Base-by-base conservation (phyloP, 192 early-diverging fungal species). In the Backusella luteola region DNA sequence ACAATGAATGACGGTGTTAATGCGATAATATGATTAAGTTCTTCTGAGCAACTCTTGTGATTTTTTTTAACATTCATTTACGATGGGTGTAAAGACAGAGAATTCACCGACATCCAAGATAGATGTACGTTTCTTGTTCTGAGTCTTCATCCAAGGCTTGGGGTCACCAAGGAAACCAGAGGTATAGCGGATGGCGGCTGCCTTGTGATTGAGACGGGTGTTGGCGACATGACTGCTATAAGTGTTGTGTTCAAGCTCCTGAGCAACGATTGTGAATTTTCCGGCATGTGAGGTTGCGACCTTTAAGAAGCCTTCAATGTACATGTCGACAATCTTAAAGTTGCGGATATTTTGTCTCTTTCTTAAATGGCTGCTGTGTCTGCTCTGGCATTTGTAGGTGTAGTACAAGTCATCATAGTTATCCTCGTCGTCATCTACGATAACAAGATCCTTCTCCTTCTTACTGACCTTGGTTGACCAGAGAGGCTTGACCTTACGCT, bases 401-500 rank as follows among this genome's bases (percentile, higher is more conserved):
- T 8, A 41, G 8, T 39, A 39, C 38, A 69, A 69, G 11, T 69
- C 68, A 21, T 21, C 15, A 38, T 38, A 35, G 4, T 23, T 7
- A 21, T 39, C 67, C 14, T 35, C 67, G 7, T 21, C 66, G n/a
- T 67, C 34, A 7, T 15, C 21, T 38, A 23, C 35, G 23, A 26
- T 63, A 63, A 26, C 56, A 29, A 26, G 26, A 29, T 63, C 3
- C 3, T 29, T 29, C 7, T 39, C 35, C 21, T 69, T 21, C 36
- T 69, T 68, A 7, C 6, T 39, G 6, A 23, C 21, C 35, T 38
- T 69, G n/a, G 39, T 21, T 39, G 68, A 38, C 68, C 68, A 69
- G 38, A 69, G 68, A 39, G 68, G 68, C 38, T 69, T 35, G 38
- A 69, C 21, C 1, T 21, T 69, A 35, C 68, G 68, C 12, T 69